Conservation (phyloP, 208 protist species). For the Tetramitus jugosus region DNA sequence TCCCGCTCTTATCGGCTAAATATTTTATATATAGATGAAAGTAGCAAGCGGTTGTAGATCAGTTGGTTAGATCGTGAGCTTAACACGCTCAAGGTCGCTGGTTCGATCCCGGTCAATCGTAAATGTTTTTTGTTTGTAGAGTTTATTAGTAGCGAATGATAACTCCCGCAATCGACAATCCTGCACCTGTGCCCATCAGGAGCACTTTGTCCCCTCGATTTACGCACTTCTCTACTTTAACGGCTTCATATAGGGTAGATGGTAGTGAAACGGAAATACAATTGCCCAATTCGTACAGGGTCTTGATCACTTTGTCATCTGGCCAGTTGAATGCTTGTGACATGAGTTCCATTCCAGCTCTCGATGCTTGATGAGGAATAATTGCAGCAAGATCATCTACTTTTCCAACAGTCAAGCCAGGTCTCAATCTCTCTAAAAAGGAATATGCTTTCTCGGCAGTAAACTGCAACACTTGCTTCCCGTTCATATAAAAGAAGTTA, state of each 20-base stretch:
- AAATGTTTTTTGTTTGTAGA: too few relatives aligned
- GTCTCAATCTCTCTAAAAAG: background rate
- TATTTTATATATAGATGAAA: too few relatives aligned
- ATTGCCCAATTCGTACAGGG: background rate
- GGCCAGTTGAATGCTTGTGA: background rate
- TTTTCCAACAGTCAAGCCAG: background rate
- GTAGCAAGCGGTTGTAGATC: too few relatives aligned
- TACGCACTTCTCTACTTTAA: background rate
- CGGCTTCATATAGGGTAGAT: background rate
- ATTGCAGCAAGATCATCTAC: background rate
- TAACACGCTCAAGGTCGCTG: too few relatives aligned
- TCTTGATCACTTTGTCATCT: background rate
- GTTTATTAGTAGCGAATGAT: background rate
- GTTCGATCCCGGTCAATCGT: too few relatives aligned
- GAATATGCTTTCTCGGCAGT: background rate
- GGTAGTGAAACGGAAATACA: background rate
- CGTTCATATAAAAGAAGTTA: slow-evolving; percentile 12
- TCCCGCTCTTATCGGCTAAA: too few relatives aligned
- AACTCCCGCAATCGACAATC: background rate
- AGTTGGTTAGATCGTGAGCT: too few relatives aligned
- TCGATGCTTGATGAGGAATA: background rate
- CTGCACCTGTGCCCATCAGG: slow-evolving; percentile 2
- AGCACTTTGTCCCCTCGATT: slow-evolving; percentile 6
- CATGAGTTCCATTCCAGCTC: background rate
- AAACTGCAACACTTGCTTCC: background rate